Conservation (phyloP, 1,139 yeast species). For the Candida labiduridarum region DNA sequence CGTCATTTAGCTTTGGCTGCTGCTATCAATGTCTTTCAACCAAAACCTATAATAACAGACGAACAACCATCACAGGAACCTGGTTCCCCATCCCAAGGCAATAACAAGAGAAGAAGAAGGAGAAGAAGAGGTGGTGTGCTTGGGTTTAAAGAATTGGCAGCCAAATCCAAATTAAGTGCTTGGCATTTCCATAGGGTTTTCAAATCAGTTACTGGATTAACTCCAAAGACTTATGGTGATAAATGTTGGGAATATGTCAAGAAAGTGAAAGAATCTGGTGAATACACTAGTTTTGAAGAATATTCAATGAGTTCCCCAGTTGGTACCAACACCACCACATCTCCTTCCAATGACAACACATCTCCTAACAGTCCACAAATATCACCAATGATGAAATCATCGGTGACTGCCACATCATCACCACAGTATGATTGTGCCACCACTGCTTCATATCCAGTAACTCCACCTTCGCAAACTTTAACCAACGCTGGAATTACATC, state of each 20-base stretch:
- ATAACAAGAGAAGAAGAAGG: slow-evolving; percentile 40
- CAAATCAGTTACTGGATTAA: slow-evolving; percentile 80
- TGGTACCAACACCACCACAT: not conserved
- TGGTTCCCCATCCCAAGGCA: slow-evolving; percentile 16
- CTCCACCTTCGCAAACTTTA: slow-evolving; percentile 13
- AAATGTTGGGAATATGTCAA: slow-evolving; percentile 76
- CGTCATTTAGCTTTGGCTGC: slow-evolving; percentile 85
- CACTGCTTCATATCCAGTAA: slow-evolving; percentile 8
- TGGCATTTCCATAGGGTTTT: slow-evolving; percentile 94
- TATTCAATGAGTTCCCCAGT: slow-evolving; percentile 7
- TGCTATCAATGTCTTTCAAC: slow-evolving; percentile 51
- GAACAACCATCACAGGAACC: slow-evolving; percentile 17
- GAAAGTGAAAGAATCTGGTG: slow-evolving; percentile 27
- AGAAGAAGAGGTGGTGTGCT: slow-evolving; percentile 83
- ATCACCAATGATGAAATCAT: not conserved
- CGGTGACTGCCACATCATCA: not conserved
- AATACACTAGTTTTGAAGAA: slow-evolving; percentile 17
- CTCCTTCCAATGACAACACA: not conserved
- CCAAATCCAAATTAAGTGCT: slow-evolving; percentile 81
- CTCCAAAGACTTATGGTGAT: slow-evolving; percentile 89
- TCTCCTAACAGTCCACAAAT: slow-evolving; percentile 1
- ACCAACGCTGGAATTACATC: slow-evolving; percentile 5
- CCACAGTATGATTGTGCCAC: not conserved
- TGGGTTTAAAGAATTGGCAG: slow-evolving; percentile 87
- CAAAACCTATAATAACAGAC: slow-evolving; percentile 15